Base-by-base conservation (phyloP, 495 filamentous ascomycete genomes). In the Cercophora newfieldiana region DNA sequence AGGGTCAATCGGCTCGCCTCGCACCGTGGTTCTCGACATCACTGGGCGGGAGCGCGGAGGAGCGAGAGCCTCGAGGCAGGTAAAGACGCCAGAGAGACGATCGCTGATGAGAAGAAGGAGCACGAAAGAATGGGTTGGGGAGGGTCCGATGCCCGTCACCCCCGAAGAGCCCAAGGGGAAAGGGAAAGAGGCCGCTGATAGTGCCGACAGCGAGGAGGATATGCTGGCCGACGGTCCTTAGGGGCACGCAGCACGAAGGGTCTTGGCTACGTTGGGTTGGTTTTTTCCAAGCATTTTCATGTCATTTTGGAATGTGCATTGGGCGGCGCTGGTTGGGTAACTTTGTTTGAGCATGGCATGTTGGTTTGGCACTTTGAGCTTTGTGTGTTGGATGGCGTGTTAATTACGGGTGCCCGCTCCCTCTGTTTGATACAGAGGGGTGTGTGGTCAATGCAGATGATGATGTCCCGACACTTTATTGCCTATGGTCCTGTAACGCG, bases 21-120 rank as follows among this genome's bases (percentile, higher is more conserved):
- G 66, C 25, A 60, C 62, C 19, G 51, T 68, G 12, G 50, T 68
- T 2, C 72, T 72, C 53, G 69, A 74, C 47, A 64, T 70, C 26
- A 62, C 68, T 1, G 69, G 54, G 2, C 18, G 53, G 55, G 50
- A 55, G 7, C 33, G 37, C 16, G 31, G 59, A 37, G 62, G 33
- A 5, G 3, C 30, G 16, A 66, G 68, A 55, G 65, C 64, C 10
- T 58, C 70, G 37, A 71, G 57, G 63, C 48, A 65, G 68, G 58
- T 58, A 62, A 74, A 59, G 58, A 63, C 61, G 0, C 61, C 61
- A n/a, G 61, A 63, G 30, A 26, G 64, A 14, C 71, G 64, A 44
- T 44, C 37, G 25, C 57, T 64, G 16, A 30, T 54, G 51, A 72
- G 67, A 29, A 60, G 67, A 31, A 50, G 62, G 51, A 72, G 65